Base-by-base conservation (phyloP, 371 early-diverging fungal species). In the Zancudomyces culisetae region DNA sequence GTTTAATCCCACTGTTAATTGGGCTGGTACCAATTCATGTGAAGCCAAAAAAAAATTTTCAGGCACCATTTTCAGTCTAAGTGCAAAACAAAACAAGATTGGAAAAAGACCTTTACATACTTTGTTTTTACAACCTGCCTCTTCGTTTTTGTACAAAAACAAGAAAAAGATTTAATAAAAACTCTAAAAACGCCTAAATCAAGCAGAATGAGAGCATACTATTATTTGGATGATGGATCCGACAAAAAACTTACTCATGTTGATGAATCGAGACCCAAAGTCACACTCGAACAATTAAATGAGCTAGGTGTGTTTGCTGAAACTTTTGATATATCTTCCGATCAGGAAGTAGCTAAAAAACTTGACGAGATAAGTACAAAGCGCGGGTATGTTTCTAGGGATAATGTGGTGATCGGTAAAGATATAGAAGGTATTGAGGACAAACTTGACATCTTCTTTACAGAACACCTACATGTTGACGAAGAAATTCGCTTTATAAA, bases 381-480 rank as follows among this genome's bases (percentile, higher is more conserved):
- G 58, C 72, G 93, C 51, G 57, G 63, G 20, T 96, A 96, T 72
- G 84, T 84, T 70, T 86, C 87, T 75, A 71, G 90, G 35, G 94
- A 96, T 64, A 71, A 77, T 76, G 76, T 87, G 49, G 71, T 63
- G 27, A 80, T 87, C 42, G 79, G 79, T 40, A 78, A 77, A 29
- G 78, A 72, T 42, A 71, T 92, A 60, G 78, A 75, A 22, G 63
- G 74, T 54, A 93, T 90, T 62, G 91, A 89, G 49, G 78, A 74
- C n/a, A 91, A 90, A 69, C 72, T 94, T 58, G 85, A 89, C 70
- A 79, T 65, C 18, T 96, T 96, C 63, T 94, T 90, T 67, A 76
- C 78, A 30, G 94, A 93, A 81, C 93, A 94, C 66, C 68, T 93
- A 55, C 94, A 93, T 63, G 93, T 90, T 60, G 95, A 94, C 62